A percentile compares a stretch with the other conserved stretches of the same genome.
These are phyloP conservation scores for Aaosphaeria pasadenensis DNA, from an alignment of 2,329 filamentous ascomycete species.

Conservation along the genomic window DNA sequence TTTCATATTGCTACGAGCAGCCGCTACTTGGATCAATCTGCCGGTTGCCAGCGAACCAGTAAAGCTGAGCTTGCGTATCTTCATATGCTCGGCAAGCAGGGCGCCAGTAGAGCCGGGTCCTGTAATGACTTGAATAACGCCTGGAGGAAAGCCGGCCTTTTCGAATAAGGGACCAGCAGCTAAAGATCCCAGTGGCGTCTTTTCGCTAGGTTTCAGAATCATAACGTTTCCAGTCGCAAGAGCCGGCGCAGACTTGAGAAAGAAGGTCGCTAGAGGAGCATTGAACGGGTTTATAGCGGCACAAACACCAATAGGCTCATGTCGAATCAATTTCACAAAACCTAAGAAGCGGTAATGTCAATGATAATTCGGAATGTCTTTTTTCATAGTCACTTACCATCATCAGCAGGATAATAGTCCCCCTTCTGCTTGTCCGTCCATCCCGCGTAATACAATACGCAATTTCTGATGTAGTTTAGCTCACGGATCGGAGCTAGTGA, in stretches of 20 bases:
- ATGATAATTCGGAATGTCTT: not conserved
- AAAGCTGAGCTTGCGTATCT: constrained; percentile 42
- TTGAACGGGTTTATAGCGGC: not conserved
- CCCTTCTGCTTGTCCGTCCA: not conserved
- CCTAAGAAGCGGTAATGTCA: not conserved
- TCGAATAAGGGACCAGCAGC: constrained; percentile 24
- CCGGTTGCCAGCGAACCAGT: constrained; percentile 38
- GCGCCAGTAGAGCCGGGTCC: constrained; percentile 31
- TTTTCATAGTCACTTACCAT: not conserved
- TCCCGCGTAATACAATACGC: not conserved
- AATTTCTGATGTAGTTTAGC: not conserved
- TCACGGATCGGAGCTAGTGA: not conserved
- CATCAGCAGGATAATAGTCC: not conserved
- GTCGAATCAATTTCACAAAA: not conserved
- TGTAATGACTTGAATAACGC: constrained; percentile 37
- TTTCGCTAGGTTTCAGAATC: constrained; percentile 27
- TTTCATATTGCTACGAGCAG: constrained; percentile 27
- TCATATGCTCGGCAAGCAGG: constrained; percentile 39
- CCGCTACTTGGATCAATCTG: constrained; percentile 32
- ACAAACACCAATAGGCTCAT: not conserved
- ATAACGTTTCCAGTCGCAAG: constrained; percentile 32
- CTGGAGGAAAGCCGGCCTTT: constrained; percentile 36
- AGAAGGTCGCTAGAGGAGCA: not conserved
- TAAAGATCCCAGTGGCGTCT: constrained; percentile 20
- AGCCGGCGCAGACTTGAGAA: constrained; percentile 25